These are phyloP conservation scores for Phoma sp. DNA, from an alignment of 2,329 filamentous ascomycete genomes.

Conservation along the genomic window DNA sequence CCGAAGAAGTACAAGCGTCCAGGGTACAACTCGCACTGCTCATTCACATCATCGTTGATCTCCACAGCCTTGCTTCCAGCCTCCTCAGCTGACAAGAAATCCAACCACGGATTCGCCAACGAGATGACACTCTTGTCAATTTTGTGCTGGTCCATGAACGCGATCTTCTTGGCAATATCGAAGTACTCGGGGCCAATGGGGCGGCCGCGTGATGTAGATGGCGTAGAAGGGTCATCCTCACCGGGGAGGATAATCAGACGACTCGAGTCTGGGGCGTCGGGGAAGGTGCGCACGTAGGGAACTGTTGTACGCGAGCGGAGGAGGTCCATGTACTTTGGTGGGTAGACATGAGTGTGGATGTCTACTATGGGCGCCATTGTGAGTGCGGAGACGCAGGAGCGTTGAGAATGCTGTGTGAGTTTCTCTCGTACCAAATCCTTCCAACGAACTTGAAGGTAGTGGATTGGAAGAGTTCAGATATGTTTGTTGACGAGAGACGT, in stretches of 20 bases:
- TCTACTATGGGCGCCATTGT: conserved; percentile 58
- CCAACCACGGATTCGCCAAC: conserved; percentile 92
- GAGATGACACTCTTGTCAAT: conserved; percentile 87
- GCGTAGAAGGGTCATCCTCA: conserved; percentile 60
- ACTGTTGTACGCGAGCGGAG: conserved; percentile 65
- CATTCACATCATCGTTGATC: conserved; percentile 80
- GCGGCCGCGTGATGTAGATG: conserved; percentile 68
- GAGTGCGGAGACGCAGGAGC: neutral
- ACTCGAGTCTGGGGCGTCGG: conserved; percentile 58
- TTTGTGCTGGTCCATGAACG: conserved; percentile 84
- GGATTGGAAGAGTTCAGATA: neutral
- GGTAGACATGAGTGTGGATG: conserved; percentile 69
- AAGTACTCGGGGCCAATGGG: conserved; percentile 86
- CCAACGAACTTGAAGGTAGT: too few species aligned
- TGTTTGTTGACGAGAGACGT: neutral
- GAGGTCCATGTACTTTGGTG: conserved; percentile 64
- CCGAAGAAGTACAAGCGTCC: conserved; percentile 83
- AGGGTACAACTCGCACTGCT: conserved; percentile 70
- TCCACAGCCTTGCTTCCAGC: conserved; percentile 68
- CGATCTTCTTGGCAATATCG: conserved; percentile 77
- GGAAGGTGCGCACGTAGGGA: conserved; percentile 74
- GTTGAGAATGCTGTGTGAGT: neutral
- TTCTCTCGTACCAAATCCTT: too few species aligned
- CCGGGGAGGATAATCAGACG: conserved; percentile 71
- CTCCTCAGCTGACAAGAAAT: conserved; percentile 72